Evolutionary conservation across 1,284 basidiomycete species (phyloP).

Genomic region (Mycosarcoma mackinlayi): DNA sequence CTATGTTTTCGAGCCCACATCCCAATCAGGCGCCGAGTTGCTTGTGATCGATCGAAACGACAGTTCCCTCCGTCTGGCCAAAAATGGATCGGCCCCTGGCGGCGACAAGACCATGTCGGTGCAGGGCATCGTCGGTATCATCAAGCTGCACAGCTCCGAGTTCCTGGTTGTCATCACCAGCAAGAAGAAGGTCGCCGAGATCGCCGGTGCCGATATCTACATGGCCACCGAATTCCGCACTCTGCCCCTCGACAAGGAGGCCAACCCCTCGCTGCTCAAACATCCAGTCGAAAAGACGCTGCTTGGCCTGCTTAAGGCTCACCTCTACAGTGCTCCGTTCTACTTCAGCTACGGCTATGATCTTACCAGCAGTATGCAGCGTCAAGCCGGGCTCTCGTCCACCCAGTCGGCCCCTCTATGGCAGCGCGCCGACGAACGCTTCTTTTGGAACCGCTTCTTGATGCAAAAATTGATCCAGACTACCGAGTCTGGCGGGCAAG

Average conservation of each 20-base stretch:
- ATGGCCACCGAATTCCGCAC: conserved; percentile 91
- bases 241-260: conserved; percentile 79
- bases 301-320: conserved; percentile 84
- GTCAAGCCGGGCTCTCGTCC: conserved; percentile 75
- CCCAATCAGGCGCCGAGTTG: conserved; percentile 14
- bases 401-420: conserved; percentile 75
- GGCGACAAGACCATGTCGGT: conserved; percentile 50
- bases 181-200: conserved; percentile 80
- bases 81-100: conserved; percentile 14
- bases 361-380: conserved; percentile 86
- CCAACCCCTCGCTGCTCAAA: conserved; percentile 74
- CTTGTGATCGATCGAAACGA: conserved; percentile 44
- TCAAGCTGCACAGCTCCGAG: conserved; percentile 71
- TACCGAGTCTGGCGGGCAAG: conserved; percentile 69
- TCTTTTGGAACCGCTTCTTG: conserved; percentile 94
- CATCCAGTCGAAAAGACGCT: conserved; percentile 90
- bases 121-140: conserved; percentile 61
- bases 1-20: conserved; percentile 42
- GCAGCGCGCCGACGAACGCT: conserved; percentile 85
- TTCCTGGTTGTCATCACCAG: conserved; percentile 91
- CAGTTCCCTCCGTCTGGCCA: conserved; percentile 31
- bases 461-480: conserved; percentile 53
- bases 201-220: conserved; percentile 87
- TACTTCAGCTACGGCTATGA: conserved; percentile 94
- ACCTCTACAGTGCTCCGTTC: conserved; percentile 82